Conservation (phyloP, 768 basidiomycete species). For the Phanerochaete sordida region DNA sequence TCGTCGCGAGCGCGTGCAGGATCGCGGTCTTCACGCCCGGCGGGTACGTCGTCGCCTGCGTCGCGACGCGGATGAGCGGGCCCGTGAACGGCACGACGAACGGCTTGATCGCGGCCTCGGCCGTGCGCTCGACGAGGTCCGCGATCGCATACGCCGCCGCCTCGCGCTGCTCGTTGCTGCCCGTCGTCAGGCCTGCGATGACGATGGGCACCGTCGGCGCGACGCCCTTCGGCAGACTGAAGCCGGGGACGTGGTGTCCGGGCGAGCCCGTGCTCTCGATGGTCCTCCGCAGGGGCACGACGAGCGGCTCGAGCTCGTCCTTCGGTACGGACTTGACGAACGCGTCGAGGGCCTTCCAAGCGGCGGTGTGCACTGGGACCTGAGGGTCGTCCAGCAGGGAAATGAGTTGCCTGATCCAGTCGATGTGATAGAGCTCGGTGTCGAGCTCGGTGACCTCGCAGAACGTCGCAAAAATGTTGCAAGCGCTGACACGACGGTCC, state of each 20-base stretch:
- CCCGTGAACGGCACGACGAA: constrained; percentile 96
- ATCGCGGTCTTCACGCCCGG: constrained; percentile 93
- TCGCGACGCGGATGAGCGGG: constrained; percentile 92
- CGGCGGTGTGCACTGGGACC: constrained; percentile 73
- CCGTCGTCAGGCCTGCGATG: constrained; percentile 89
- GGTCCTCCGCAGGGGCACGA: constrained; percentile 83
- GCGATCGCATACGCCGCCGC: constrained; percentile 95
- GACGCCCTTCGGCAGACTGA: constrained; percentile 80
- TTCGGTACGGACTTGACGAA: constrained; percentile 91
- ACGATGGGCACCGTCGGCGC: constrained; percentile 82
- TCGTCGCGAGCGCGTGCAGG: constrained; percentile 76
- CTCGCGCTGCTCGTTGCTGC: constrained; percentile 93
- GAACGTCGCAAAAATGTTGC: constrained; percentile 74
- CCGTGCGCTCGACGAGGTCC: constrained; percentile 89
- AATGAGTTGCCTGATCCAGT: constrained; percentile 92
- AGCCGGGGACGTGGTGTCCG: constrained; percentile 78
- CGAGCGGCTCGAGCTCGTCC: constrained; percentile 88
- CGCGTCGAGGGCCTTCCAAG: constrained; percentile 77
- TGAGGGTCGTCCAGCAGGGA: constrained; percentile 77
- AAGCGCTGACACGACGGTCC: constrained; percentile 71
- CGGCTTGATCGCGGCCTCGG: constrained; percentile 84
- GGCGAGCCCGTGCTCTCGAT: constrained; percentile 84
- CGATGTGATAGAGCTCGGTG: constrained; percentile 79
- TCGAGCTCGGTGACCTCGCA: constrained; percentile 84
- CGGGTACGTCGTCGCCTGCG: constrained; percentile 84